Evolutionary conservation across 2,329 filamentous ascomycete species (phyloP).

Genomic region (Camillea tinctor): DNA sequence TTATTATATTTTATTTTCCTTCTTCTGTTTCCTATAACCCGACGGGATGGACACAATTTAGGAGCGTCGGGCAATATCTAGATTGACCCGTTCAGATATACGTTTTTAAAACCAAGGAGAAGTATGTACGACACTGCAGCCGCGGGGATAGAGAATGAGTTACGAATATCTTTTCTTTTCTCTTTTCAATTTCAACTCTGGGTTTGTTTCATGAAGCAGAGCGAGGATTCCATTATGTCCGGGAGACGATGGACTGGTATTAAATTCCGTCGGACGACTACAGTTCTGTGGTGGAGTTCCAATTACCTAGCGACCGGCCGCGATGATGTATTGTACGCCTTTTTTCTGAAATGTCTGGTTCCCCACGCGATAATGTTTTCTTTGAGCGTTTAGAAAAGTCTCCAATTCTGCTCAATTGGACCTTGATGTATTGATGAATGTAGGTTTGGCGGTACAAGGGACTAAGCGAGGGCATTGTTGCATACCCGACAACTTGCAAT

Average conservation of each 20-base stretch:
- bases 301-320: not conserved
- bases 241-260: not conserved
- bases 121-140: slow-evolving; percentile 21
- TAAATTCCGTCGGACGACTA: not conserved
- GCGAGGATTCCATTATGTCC: not conserved
- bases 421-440: not conserved
- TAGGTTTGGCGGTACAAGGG: not conserved
- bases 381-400: not conserved
- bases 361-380: not conserved
- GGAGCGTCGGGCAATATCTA: slow-evolving; percentile 13
- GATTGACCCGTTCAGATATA: slow-evolving; percentile 17
- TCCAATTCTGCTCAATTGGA: not conserved
- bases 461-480: not conserved
- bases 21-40: not conserved
- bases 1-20: not conserved
- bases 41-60: slow-evolving; percentile 6
- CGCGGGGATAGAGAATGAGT: slow-evolving; percentile 24
- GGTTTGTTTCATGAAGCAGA: slow-evolving; percentile 11
- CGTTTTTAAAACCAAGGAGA: slow-evolving; percentile 19
- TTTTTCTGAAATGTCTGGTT: not conserved
- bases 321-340: not conserved
- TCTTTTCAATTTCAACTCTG: slow-evolving; percentile 10
- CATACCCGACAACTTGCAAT: not conserved
- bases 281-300: not conserved
- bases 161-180: slow-evolving; percentile 20